Conservation (phyloP, 176 grass and related monocot genomes). For the Elaeis guineensis region DNA sequence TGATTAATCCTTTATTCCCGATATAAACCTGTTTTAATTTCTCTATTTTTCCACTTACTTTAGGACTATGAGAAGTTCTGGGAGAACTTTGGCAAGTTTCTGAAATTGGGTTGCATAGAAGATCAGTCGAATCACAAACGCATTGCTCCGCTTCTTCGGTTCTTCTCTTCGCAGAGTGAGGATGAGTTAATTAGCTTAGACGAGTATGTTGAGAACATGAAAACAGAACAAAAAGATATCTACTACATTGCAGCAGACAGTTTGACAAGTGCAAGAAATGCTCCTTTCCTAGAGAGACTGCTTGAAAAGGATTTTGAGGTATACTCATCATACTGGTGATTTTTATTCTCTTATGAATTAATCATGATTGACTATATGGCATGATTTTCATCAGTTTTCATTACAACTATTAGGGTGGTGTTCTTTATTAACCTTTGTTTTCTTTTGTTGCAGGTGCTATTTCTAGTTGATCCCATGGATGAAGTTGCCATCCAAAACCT, state of each 20-base stretch:
- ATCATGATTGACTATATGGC: too few species aligned
- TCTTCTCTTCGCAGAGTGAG: slow-evolving; percentile 91
- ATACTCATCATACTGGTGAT: slow-evolving; percentile 11
- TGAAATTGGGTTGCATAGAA: slow-evolving; percentile 84
- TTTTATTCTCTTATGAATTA: background rate
- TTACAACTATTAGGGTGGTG: too few species aligned
- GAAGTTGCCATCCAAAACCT: slow-evolving; percentile 88
- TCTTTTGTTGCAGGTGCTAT: slow-evolving; percentile 50
- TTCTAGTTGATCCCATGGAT: slow-evolving; percentile 97
- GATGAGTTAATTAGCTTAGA: slow-evolving; percentile 87
- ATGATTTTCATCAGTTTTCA: too few species aligned
- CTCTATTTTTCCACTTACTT: too few species aligned
- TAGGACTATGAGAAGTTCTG: slow-evolving; percentile 72
- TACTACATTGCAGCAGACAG: slow-evolving; percentile 85
- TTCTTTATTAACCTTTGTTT: too few species aligned
- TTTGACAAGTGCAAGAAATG: slow-evolving; percentile 80
- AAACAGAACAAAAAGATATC: slow-evolving; percentile 85
- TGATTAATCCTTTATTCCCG: too few species aligned
- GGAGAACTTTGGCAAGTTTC: slow-evolving; percentile 92
- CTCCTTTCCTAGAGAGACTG: slow-evolving; percentile 84
- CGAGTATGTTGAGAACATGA: slow-evolving; percentile 98
- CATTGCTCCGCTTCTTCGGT: slow-evolving; percentile 84
- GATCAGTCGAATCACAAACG: slow-evolving; percentile 93
- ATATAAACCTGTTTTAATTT: too few species aligned
- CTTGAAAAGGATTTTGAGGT: slow-evolving; percentile 87